phyloP scores from a whole-genome alignment of 768 basidiomycete species.

The Rhodotorula kratochvilovae region DNA sequence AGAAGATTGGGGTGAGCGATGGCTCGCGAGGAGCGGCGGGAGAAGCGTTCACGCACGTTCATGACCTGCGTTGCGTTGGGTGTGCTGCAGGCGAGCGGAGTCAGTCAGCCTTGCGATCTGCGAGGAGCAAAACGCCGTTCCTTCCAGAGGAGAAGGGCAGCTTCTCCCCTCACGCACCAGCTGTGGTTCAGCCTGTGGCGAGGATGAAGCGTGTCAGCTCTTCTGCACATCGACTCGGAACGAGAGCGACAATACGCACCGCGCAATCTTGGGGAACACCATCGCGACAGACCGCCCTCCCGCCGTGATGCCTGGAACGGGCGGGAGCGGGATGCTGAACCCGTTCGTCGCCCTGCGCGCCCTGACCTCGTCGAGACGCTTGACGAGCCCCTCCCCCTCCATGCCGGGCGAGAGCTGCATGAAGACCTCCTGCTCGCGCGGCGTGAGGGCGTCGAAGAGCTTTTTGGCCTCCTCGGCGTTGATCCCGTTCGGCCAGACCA shows the following conservation, averaged over 20 bases:
- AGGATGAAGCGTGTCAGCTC: neutral
- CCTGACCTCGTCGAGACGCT: conserved; percentile 21
- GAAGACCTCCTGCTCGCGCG: conserved; percentile 17
- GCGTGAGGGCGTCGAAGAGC: conserved; percentile 17
- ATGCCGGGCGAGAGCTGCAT: conserved; percentile 12
- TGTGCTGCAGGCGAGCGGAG: neutral
- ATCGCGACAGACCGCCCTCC: neutral
- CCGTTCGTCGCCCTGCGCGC: conserved; percentile 29
- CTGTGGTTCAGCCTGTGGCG: conserved; percentile 26
- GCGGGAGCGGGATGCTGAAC: conserved; percentile 19
- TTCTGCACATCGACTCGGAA: neutral
- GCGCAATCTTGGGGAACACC: conserved; percentile 27
- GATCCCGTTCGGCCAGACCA: conserved; percentile 21
- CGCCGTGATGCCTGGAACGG: neutral
- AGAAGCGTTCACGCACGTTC: conserved; percentile 16
- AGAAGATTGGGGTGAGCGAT: too few species aligned
- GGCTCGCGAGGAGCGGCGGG: too few species aligned
- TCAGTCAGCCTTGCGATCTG: neutral
- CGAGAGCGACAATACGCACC: neutral
- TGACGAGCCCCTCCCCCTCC: neutral
- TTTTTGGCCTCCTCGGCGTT: neutral
- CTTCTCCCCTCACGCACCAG: conserved; percentile 32
- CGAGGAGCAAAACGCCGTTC: neutral
- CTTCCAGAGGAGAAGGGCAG: neutral
- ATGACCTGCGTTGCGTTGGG: conserved; percentile 33